These are phyloP conservation scores for Trametes polyzona DNA, from an alignment of 1,284 basidiomycete genomes.

Conservation along the genomic window DNA sequence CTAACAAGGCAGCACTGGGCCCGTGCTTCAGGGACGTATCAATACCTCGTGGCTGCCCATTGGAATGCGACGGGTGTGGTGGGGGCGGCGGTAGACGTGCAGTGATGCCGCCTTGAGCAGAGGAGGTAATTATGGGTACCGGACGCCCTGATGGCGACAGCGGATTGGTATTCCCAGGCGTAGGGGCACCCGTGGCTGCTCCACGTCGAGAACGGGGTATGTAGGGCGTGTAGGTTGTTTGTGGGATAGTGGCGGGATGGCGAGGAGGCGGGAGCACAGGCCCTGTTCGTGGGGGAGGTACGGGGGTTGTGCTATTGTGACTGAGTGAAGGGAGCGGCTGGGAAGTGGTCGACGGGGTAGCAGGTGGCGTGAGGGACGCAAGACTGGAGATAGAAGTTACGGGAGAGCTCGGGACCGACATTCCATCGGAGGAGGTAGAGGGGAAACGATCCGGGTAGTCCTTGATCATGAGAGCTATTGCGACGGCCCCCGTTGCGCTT, in stretches of 20 bases:
- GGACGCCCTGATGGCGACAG: conserved; percentile 59
- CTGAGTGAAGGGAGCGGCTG: conserved; percentile 26
- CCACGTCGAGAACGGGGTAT: conserved; percentile 65
- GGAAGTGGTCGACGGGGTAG: conserved; percentile 34
- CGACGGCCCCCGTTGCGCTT: conserved; percentile 80
- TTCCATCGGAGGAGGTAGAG: conserved; percentile 22
- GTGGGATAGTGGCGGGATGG: conserved; percentile 53
- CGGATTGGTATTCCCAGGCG: conserved; percentile 45
- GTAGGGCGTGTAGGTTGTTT: conserved; percentile 83
- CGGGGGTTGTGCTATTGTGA: conserved; percentile 21
- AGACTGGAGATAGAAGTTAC: conserved; percentile 24
- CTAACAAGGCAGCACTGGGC: conserved; percentile 73
- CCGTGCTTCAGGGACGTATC: conserved; percentile 46
- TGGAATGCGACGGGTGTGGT: conserved; percentile 15
- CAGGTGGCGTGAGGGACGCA: conserved; percentile 28
- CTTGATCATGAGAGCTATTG: conserved; percentile 92
- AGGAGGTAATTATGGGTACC: conserved; percentile 76
- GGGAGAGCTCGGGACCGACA: conserved; percentile 31
- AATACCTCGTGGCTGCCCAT: conserved; percentile 14
- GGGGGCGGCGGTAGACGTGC: conserved; percentile 56
- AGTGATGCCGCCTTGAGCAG: conserved; percentile 78
- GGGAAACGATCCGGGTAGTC: conserved; percentile 86
- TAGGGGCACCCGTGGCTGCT: conserved; percentile 34
- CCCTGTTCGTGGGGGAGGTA: conserved; percentile 43
- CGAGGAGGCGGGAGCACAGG: conserved; percentile 63